Base-by-base conservation (phyloP, 768 basidiomycete genomes). In the Xerocomellus chrysenteron region DNA sequence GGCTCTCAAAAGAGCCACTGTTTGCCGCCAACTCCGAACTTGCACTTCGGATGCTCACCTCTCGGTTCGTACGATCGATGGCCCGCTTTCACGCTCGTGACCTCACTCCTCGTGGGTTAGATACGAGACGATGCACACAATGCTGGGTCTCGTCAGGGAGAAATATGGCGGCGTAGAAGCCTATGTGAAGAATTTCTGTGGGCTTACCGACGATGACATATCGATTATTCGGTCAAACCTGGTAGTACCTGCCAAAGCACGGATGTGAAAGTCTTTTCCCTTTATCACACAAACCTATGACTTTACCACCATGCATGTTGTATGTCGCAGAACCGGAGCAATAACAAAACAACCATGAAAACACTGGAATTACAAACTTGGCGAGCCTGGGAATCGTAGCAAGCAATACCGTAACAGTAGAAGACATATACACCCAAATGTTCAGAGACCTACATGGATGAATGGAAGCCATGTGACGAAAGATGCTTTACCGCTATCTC, bases 21-120 rank as follows among this genome's bases (percentile, higher is more conserved):
- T 92, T 92, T 60, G 85, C 87, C 2, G 78, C 84, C 7, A 87
- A 90, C 61, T 82, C 79, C 41, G 82, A 88, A 53, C 88, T 88
- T 24, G 88, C 88, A 2, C 74, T 90, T n/a, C 91, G 89, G 58
- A 89, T 92, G 88, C 83, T 92, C 50, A 83, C 86, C 5, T 91
- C 88, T 62, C 81, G 86, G 90, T 88, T 66, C 50, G 58, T 52
- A 32, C 28, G n/a, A 45, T 39, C 21, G 26, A 36, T 14, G 35
- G 16, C 5, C 33, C 8, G 30, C 16, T n/a, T 44, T 40, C 28
- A 19, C 32, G 13, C 11, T 24, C 39, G n/a, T 37, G 26, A 30
- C 9, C 51, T 58, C 37, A 49, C 32, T 30, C 10, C 14, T 24
- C 36, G 41, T 17, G 9, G 17, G 6, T 37, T 58, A 91, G 91